A percentile compares a stretch with the other conserved stretches of the same genome.
Conservation (phyloP, 2,329 filamentous ascomycete species). For the Exophiala calicioides region DNA sequence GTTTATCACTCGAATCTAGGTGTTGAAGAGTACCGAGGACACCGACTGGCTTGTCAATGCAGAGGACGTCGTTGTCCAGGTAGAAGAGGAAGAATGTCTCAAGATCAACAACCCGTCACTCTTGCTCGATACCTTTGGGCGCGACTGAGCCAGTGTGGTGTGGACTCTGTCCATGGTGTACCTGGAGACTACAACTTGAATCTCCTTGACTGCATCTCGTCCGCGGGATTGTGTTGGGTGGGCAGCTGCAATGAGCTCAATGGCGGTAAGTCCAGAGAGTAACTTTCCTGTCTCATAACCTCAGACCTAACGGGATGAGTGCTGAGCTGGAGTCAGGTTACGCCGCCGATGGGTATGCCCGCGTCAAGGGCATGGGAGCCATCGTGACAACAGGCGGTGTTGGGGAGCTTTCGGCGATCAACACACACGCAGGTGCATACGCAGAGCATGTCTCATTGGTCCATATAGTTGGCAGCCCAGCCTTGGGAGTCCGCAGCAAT, state of each 20-base stretch:
- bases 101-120: conserved; percentile 35
- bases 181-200: conserved; percentile 47
- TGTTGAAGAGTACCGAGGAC: too few relatives aligned
- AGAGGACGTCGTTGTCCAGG: too few relatives aligned
- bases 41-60: too few relatives aligned
- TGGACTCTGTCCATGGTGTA: conserved; percentile 52
- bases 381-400: conserved; percentile 56
- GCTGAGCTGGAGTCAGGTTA: too few relatives aligned
- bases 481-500: conserved; percentile 36
- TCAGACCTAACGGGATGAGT: too few relatives aligned
- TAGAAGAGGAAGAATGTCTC: too few relatives aligned
- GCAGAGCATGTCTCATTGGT: conserved; percentile 60
- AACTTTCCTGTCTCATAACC: too few relatives aligned
- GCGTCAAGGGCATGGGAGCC: conserved; percentile 44
- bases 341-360: conserved; percentile 76
- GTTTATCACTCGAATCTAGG: too few relatives aligned
- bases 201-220: conserved; percentile 60
- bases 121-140: conserved; percentile 51
- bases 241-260: conserved; percentile 64
- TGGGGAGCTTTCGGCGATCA: conserved; percentile 42
- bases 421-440: conserved; percentile 47
- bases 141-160: conserved; percentile 50
- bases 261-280: conserved; percentile 35
- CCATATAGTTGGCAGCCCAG: conserved; percentile 59
- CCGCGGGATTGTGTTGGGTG: conserved; percentile 56